Conservation (phyloP, 306 rosid genomes). For the Fragaria vesca region DNA sequence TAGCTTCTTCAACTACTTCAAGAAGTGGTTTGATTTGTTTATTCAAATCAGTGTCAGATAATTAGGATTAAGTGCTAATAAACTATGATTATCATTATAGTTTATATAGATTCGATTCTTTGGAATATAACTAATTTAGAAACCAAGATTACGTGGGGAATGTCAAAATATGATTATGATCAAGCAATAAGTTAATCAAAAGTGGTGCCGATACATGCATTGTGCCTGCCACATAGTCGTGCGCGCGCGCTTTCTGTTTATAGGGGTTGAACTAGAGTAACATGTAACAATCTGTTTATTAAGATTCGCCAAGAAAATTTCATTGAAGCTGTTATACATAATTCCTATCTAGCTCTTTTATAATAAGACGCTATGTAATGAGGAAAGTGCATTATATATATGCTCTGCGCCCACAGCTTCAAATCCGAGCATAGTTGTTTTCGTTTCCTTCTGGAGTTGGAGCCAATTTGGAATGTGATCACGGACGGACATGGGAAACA, state of each 20-base stretch:
- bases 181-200: background rate
- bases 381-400: too few relatives aligned
- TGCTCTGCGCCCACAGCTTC: background rate
- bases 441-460: background rate
- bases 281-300: background rate
- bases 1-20: background rate
- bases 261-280: background rate
- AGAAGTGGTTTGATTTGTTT: background rate
- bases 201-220: background rate
- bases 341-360: background rate
- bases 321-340: background rate
- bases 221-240: background rate
- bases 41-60: background rate
- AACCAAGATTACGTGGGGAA: background rate
- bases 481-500: slow-evolving; percentile 5
- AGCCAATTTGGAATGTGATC: background rate
- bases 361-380: background rate
- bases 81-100: background rate
- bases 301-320: background rate
- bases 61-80: background rate
- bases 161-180: background rate
- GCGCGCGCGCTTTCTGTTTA: background rate
- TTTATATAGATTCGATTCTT: background rate
- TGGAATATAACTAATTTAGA: background rate
- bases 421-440: background rate